Base-by-base conservation (phyloP, 2,329 filamentous ascomycete species). In the Aspergillus novoparasiticus region DNA sequence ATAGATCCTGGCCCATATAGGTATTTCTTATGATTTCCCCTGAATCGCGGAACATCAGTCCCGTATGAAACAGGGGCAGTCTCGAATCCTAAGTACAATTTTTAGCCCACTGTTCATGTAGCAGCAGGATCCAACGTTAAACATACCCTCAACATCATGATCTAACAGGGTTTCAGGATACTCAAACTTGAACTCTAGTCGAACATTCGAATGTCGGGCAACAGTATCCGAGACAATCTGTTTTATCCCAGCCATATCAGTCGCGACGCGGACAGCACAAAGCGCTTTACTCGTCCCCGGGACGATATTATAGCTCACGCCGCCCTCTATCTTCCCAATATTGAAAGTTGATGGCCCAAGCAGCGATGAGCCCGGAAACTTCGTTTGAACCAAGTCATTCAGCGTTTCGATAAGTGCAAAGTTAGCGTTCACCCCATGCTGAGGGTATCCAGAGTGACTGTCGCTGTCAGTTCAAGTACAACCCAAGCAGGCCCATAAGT, bases 1-100 rank as follows among this genome's bases (percentile, higher is more conserved):
- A 80, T 80, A 6, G 76, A 76, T 0, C 78, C 79, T 2, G 78
- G 79, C 0, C 78, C 78, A 60, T 80, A 80, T 23, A 81, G 67
- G 19, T 78, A 75, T 56, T 75, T 76, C 46, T 71, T 79, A 48
- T 75, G 71, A 21, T 71, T 62, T 53, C 75, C 66, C 50, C 68
- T 71, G 9, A 80, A 69, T 4, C 77, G 70, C 5, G 78, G 79
- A 5, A 78, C 73, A 45, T 81, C 78, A 2, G 79, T 81, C 0
- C 79, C 79, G 61, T 76, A 81, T 3, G 76, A 69, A 51, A 80
- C 78, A 0, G 78, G 73, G 9, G 74, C 59, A 6, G 59, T 64
- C 72, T 78, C 75, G 54, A 80, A 78, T 2, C 77, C 78, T 26
- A 16, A n/a, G 1, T 3, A 23, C n/a, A 50, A 4, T 2, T 6